Percentiles rank a stretch among this genome's conserved stretches.
phyloP scores from a whole-genome alignment of 164 flowering plant species.

The Berberis vulgaris region DNA sequence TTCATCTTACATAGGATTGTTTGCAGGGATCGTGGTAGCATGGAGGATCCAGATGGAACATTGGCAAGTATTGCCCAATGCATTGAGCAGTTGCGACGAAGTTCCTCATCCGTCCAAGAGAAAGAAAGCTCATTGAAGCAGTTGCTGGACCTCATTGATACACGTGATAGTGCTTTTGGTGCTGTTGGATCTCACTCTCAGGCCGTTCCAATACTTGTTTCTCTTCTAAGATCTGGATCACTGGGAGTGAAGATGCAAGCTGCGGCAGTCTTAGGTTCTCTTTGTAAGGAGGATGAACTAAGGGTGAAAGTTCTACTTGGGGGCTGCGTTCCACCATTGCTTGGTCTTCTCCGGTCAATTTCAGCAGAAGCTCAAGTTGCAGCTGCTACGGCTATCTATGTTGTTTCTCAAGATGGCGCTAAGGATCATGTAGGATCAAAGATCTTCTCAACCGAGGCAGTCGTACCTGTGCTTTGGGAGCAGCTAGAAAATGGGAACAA shows the following conservation, averaged over 20 bases:
- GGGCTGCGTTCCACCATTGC: slow-evolving; percentile 96
- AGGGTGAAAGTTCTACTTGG: slow-evolving; percentile 91
- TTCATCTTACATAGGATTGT: no score
- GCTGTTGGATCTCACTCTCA: slow-evolving; percentile 99
- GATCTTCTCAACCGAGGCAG: slow-evolving; percentile 96
- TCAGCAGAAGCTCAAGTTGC: slow-evolving; percentile 83
- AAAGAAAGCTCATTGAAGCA: slow-evolving; percentile 34
- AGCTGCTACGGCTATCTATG: slow-evolving; percentile 87
- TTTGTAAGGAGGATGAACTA: slow-evolving; percentile 91
- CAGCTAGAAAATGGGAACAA: slow-evolving; percentile 62
- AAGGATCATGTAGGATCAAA: slow-evolving; percentile 94
- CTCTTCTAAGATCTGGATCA: slow-evolving; percentile 90
- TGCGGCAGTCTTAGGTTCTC: slow-evolving; percentile 83
- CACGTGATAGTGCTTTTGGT: slow-evolving; percentile 89
- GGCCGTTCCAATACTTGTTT: slow-evolving; percentile 95
- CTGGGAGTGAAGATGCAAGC: slow-evolving; percentile 81
- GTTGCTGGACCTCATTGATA: slow-evolving; percentile 70
- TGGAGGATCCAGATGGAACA: background rate
- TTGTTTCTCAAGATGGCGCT: slow-evolving; percentile 90
- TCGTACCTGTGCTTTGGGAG: slow-evolving; percentile 91
- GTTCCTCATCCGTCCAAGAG: background rate
- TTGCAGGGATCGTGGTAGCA: background rate
- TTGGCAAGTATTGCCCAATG: background rate
- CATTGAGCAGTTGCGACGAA: background rate
- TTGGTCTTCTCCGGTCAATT: slow-evolving; percentile 80